A percentile compares a stretch with the other conserved stretches of the same genome.
phyloP scores from a whole-genome alignment of 1,139 yeast species.

The Saccharomyces hybrid region DNA sequence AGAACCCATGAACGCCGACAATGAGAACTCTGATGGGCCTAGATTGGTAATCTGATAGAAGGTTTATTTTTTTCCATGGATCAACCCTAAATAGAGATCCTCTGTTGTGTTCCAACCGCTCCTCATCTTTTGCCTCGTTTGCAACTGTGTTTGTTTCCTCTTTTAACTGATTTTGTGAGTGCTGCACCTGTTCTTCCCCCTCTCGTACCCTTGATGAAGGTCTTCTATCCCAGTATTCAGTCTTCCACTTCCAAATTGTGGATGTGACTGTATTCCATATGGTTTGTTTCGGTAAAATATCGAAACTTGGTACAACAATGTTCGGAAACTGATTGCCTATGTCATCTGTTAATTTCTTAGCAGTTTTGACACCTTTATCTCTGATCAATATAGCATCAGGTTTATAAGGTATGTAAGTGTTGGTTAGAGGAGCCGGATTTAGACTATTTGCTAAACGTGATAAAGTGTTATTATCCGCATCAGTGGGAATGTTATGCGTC shows the following conservation, averaged over 20 bases:
- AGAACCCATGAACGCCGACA: conserved; percentile 92
- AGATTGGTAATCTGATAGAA: background rate
- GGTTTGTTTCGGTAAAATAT: conserved; percentile 23
- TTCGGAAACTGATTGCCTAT: conserved; percentile 19
- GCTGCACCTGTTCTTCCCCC: background rate
- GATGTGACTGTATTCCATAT: conserved; percentile 20
- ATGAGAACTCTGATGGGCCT: conserved; percentile 40
- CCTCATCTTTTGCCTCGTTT: background rate
- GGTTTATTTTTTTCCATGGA: conserved; percentile 12
- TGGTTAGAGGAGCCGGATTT: conserved; percentile 12
- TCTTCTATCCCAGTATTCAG: background rate
- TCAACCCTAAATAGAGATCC: conserved; percentile 19
- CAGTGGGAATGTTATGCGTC: background rate
- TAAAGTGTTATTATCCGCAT: conserved; percentile 1
- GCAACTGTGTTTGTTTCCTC: background rate
- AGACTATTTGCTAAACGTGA: conserved; percentile 3
- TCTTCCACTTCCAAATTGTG: conserved; percentile 6
- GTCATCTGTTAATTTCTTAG: conserved; percentile 11
- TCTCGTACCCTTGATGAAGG: background rate
- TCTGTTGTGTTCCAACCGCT: conserved; percentile 8
- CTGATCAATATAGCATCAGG: conserved; percentile 19
- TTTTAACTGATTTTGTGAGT: background rate
- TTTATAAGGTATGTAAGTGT: conserved; percentile 21
- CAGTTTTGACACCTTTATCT: conserved; percentile 6
- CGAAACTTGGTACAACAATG: conserved; percentile 28